phyloP scores from a whole-genome alignment of 805 yeast genomes.

The Kockiozyma suomiensis region DNA sequence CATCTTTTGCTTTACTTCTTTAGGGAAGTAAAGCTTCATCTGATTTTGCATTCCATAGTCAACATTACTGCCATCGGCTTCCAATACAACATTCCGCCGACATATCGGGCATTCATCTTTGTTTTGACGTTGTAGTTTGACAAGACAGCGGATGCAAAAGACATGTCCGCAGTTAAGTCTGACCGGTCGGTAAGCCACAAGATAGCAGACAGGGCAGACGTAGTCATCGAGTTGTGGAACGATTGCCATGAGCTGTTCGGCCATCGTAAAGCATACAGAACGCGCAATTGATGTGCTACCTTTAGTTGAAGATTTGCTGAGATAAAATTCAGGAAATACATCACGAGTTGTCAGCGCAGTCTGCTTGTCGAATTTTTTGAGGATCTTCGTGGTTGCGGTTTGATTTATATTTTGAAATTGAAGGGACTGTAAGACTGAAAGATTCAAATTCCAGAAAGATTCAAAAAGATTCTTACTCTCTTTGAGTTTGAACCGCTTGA shows the following conservation, averaged over 20 bases:
- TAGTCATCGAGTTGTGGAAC: conserved; percentile 78
- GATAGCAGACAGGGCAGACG: conserved; percentile 70
- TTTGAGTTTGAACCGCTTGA: conserved; percentile 51
- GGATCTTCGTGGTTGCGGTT: conserved; percentile 65
- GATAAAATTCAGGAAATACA: conserved; percentile 49
- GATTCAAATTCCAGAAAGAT: conserved; percentile 57
- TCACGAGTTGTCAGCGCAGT: conserved; percentile 53
- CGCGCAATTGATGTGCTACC: conserved; percentile 48
- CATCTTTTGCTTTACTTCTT: conserved; percentile 65
- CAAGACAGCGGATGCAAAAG: conserved; percentile 72
- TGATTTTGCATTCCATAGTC: conserved; percentile 57
- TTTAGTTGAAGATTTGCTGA: background rate
- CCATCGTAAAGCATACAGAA: conserved; percentile 54
- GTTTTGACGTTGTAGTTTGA: conserved; percentile 61
- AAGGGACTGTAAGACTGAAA: conserved; percentile 56
- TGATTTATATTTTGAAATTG: conserved; percentile 65
- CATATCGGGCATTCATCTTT: conserved; percentile 73
- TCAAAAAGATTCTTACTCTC: conserved; percentile 51
- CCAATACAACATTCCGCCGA: conserved; percentile 52
- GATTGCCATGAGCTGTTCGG: conserved; percentile 56
- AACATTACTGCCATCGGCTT: conserved; percentile 62
- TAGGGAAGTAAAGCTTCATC: conserved; percentile 64
- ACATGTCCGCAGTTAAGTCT: conserved; percentile 64
- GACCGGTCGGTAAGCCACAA: conserved; percentile 73
- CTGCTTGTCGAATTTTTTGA: conserved; percentile 76